A percentile compares a stretch with the other conserved stretches of the same genome.
Evolutionary conservation across 768 basidiomycete genomes (phyloP).

Genomic region (Dioszegia crocea): DNA sequence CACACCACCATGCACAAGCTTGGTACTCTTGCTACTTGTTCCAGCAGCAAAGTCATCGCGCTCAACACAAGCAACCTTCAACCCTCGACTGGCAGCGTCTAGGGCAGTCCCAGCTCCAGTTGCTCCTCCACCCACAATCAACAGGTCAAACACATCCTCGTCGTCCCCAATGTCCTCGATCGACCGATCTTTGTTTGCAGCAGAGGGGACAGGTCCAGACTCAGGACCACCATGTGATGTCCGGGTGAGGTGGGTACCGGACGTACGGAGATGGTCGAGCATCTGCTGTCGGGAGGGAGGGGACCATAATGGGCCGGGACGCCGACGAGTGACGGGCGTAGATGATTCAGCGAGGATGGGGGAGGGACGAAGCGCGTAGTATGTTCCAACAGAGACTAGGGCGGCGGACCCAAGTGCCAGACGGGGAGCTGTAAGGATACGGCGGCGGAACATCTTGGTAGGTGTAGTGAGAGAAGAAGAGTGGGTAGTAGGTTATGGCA

Average conservation of each 20-base stretch:
- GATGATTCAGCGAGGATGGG: slow-evolving; percentile 1
- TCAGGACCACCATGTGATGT: slow-evolving; percentile 29
- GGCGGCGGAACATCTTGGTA: slow-evolving; percentile 12
- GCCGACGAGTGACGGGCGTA: slow-evolving; percentile 40
- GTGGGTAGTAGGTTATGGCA: neutral
- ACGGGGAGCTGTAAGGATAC: slow-evolving; percentile 9
- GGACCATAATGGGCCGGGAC: slow-evolving; percentile 51
- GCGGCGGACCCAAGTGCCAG: slow-evolving; percentile 8
- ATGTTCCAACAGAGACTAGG: neutral
- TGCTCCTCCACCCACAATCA: slow-evolving; percentile 89
- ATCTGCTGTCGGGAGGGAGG: slow-evolving; percentile 50
- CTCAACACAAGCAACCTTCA: slow-evolving; percentile 90
- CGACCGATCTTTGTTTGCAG: slow-evolving; percentile 5
- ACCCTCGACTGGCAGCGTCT: slow-evolving; percentile 84
- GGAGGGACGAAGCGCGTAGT: slow-evolving; percentile 16
- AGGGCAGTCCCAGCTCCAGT: slow-evolving; percentile 95
- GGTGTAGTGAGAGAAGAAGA: neutral
- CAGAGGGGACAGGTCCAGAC: slow-evolving; percentile 29
- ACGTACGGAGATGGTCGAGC: slow-evolving; percentile 47
- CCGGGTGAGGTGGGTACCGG: slow-evolving; percentile 36
- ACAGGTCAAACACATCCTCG: slow-evolving; percentile 65
- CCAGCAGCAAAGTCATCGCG: slow-evolving; percentile 87
- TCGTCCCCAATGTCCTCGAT: slow-evolving; percentile 47
- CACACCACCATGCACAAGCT: slow-evolving; percentile 96
- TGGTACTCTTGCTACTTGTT: slow-evolving; percentile 94